phyloP scores from a whole-genome alignment of 371 early-diverging fungal species.

The Syncephalastrum monosporum region DNA sequence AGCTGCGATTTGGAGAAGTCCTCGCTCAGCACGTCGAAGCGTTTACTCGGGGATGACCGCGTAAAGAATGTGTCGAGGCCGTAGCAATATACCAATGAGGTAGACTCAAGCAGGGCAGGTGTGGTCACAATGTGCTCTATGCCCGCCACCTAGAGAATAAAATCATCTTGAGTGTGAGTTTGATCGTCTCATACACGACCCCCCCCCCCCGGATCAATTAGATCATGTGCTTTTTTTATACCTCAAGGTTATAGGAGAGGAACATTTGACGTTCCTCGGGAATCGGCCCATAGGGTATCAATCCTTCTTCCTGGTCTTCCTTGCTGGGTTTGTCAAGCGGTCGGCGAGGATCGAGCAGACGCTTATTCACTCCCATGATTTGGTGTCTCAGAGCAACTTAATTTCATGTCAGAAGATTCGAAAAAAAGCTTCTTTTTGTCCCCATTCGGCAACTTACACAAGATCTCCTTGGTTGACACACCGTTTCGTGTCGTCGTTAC shows the following conservation, averaged over 20 bases:
- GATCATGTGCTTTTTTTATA: constrained; percentile 16
- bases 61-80: constrained; percentile 90
- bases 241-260: constrained; percentile 70
- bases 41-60: constrained; percentile 79
- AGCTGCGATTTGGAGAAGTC: constrained; percentile 86
- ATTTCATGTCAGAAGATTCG: constrained; percentile 23
- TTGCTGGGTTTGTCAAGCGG: constrained; percentile 61
- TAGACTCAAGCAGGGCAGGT: constrained; percentile 89
- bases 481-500: constrained; percentile 83
- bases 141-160: constrained; percentile 49
- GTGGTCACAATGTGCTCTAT: constrained; percentile 66
- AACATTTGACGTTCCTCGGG: constrained; percentile 73
- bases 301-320: constrained; percentile 78
- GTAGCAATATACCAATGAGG: constrained; percentile 82
- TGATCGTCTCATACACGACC: neutral
- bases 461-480: constrained; percentile 82
- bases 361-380: constrained; percentile 74
- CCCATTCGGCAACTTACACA: constrained; percentile 49
- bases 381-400: constrained; percentile 35
- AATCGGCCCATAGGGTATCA: constrained; percentile 75
- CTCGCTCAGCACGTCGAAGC: constrained; percentile 90
- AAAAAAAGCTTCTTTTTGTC: neutral
- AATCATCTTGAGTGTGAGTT: constrained; percentile 1
- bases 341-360: constrained; percentile 85
- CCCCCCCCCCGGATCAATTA: no score